Conservation (phyloP, 2,329 filamentous ascomycete genomes). For the Rasamsonia emersonii region DNA sequence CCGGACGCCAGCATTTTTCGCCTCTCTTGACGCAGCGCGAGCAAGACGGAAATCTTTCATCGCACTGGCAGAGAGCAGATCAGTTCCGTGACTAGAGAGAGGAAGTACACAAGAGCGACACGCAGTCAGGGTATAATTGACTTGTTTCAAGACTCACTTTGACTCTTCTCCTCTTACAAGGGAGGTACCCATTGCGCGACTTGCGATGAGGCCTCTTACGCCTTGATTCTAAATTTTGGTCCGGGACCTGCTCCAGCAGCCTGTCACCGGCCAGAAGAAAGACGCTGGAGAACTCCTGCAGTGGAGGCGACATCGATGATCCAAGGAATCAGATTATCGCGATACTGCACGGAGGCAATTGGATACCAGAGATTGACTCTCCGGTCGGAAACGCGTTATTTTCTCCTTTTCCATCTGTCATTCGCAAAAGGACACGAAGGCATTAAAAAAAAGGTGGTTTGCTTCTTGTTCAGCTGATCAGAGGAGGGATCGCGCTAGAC, state of each 20-base stretch:
- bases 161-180: slow-evolving; percentile 6
- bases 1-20: slow-evolving; percentile 2
- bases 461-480: too few relatives aligned
- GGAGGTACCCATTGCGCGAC: slow-evolving; percentile 6
- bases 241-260: background rate
- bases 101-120: too few relatives aligned
- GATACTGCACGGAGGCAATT: too few relatives aligned
- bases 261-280: slow-evolving; percentile 2
- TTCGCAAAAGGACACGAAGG: too few relatives aligned
- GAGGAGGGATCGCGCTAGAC: too few relatives aligned
- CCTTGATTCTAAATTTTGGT: background rate
- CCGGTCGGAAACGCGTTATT: too few relatives aligned
- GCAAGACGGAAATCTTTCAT: slow-evolving; percentile 6
- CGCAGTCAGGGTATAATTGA: too few relatives aligned
- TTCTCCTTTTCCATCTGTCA: too few relatives aligned
- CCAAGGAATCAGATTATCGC: too few relatives aligned
- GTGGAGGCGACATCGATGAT: too few relatives aligned
- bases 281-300: background rate
- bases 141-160: slow-evolving; percentile 1
- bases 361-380: too few relatives aligned
- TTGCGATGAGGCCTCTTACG: slow-evolving; percentile 6
- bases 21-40: slow-evolving; percentile 6
- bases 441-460: background rate
- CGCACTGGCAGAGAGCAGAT: slow-evolving; percentile 1
- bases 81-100: background rate